Evolutionary conservation across 2,329 filamentous ascomycete genomes (phyloP).

Genomic region (Penicillium rolfsii): DNA sequence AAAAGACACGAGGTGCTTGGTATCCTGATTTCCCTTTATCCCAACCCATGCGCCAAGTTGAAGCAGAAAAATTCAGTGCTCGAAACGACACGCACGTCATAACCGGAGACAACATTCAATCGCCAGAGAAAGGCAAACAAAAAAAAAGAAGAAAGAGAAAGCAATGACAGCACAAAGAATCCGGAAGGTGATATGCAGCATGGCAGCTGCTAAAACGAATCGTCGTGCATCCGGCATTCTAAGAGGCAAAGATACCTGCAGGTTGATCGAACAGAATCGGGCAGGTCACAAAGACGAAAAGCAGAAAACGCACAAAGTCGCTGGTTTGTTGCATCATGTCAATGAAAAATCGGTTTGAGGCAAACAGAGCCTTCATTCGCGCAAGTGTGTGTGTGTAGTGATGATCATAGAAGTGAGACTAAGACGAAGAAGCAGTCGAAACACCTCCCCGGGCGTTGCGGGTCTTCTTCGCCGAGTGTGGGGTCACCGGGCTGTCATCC

Average conservation of each 20-base stretch:
- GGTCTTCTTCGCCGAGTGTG: constrained; percentile 38
- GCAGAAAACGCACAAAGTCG: constrained; percentile 11
- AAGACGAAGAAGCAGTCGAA: constrained; percentile 19
- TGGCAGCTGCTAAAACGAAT: background rate
- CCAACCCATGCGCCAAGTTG: constrained; percentile 16
- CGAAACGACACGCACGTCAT: constrained; percentile 3
- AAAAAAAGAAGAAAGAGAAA: constrained; percentile 1
- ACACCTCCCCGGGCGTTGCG: constrained; percentile 24
- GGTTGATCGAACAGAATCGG: background rate
- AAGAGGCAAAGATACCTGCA: background rate
- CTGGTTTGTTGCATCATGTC: constrained; percentile 14
- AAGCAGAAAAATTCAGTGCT: constrained; percentile 1
- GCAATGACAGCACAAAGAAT: constrained; percentile 7
- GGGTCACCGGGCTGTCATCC: constrained; percentile 27
- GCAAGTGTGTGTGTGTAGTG: background rate
- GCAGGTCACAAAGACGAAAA: constrained; percentile 10
- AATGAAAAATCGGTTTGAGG: constrained; percentile 8
- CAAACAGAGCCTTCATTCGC: constrained; percentile 1
- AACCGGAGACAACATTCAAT: constrained; percentile 4
- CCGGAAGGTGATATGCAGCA: background rate
- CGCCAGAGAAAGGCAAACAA: background rate
- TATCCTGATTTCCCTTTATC: constrained; percentile 11
- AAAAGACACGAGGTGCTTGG: constrained; percentile 3
- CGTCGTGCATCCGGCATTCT: background rate
- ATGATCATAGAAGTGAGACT: constrained; percentile 4